A percentile compares a stretch with the other conserved stretches of the same genome.
These are phyloP conservation scores for Pleurotus sapidus DNA, from an alignment of 768 basidiomycete genomes.

Conservation along the genomic window DNA sequence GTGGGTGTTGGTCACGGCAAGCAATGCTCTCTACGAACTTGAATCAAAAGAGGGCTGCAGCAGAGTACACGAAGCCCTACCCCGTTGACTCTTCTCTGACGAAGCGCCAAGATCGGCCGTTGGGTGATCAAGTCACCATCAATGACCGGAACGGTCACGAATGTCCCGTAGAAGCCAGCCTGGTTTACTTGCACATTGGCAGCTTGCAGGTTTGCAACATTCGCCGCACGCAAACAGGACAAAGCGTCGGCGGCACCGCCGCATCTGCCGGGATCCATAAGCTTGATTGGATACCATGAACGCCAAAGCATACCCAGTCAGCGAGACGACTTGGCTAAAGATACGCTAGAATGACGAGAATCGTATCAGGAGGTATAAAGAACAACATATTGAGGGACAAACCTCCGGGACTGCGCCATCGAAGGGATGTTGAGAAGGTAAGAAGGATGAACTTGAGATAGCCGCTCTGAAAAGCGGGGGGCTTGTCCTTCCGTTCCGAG, in stretches of 20 bases:
- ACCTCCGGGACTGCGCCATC: no score
- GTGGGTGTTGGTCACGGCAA: slow-evolving; percentile 21
- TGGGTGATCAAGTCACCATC: slow-evolving; percentile 32
- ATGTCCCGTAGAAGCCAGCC: slow-evolving; percentile 26
- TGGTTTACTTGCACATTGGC: slow-evolving; percentile 23
- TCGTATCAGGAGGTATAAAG: no score
- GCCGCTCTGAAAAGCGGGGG: no score
- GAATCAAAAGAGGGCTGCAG: no score
- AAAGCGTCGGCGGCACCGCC: slow-evolving; percentile 9
- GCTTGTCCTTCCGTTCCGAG: no score
- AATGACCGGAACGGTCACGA: slow-evolving; percentile 29
- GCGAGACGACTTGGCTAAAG: slow-evolving; percentile 16
- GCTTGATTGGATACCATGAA: background rate
- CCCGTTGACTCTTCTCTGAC: slow-evolving; percentile 27
- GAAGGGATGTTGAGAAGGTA: no score
- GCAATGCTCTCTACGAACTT: slow-evolving; percentile 10
- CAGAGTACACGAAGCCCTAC: slow-evolving; percentile 14
- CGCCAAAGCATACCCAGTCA: slow-evolving; percentile 12
- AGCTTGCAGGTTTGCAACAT: slow-evolving; percentile 18
- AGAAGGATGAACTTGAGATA: no score
- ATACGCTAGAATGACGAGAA: no score
- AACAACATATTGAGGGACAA: no score
- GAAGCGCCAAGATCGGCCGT: slow-evolving; percentile 25
- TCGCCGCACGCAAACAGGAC: slow-evolving; percentile 16
- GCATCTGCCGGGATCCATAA: slow-evolving; percentile 15